Evolutionary conservation across 2,329 filamentous ascomycete species (phyloP), one percentile per base, ranked within the genome.

Genomic region (Penicillium thymicola): DNA sequence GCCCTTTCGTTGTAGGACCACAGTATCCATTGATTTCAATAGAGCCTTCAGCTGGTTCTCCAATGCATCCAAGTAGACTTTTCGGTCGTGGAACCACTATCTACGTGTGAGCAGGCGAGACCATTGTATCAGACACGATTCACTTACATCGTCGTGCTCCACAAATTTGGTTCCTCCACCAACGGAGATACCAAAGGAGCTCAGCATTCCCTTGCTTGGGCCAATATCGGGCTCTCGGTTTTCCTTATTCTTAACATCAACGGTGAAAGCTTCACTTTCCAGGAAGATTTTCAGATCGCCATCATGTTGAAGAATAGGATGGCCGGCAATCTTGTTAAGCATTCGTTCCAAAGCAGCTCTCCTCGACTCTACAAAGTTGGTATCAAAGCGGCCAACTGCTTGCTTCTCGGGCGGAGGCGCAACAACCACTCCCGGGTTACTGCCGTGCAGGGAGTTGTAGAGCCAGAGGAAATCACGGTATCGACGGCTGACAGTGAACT

Each of bases 401-500:
- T 99, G 94, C 79, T 99, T 99, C 78, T 99, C 94, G 0, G 94
- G 94, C 0, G 94, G 94, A 8, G 94, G 93, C 0, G 94, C 94
- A 13, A 99, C 90, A 30, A 99, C 92, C 37, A 97, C 87, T 55
- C 94, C 94, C 0, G 94, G 94, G 67, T 94, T 97, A 73, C 96
- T 99, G 59, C 87, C 88, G 72, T 97, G 94, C 59, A 99, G 81
- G 30, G 92, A 91, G 65, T 88, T 97, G 75, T 99, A 99, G 28
- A 99, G 85, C 94, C 94, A 99, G 51, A 99, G 80, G 73, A 99
- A 99, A 76, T 99, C 94, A 57, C 92, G 88, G 75, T 97, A 99
- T 70, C 94, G 86, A 66, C 94, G 85, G 69, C 92, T 96, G 65
- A 99, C 94, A 55, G 91, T 88, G 69, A 99, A 97, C 70, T 96